These are phyloP conservation scores for Mycena floridula DNA, from an alignment of 768 basidiomycete genomes.

Conservation along the genomic window DNA sequence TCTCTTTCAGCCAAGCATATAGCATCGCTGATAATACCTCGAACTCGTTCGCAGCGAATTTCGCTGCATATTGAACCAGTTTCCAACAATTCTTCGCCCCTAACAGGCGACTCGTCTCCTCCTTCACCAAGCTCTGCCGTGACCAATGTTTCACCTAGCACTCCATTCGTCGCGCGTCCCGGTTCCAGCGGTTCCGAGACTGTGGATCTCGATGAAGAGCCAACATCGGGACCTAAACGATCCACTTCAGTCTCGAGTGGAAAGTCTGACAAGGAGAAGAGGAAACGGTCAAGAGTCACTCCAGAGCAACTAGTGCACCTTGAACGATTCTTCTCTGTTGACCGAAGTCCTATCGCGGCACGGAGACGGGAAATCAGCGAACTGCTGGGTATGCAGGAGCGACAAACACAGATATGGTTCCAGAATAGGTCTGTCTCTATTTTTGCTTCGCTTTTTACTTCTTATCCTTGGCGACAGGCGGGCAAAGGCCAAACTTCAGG, in stretches of 20 bases:
- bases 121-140: slow-evolving; percentile 22
- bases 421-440: slow-evolving; percentile 58
- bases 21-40: slow-evolving; percentile 16
- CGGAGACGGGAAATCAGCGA: slow-evolving; percentile 70
- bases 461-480: slow-evolving; percentile 38
- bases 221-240: slow-evolving; percentile 29
- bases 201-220: slow-evolving; percentile 24
- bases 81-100: background rate
- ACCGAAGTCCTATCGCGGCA: slow-evolving; percentile 67
- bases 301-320: slow-evolving; percentile 75
- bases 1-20: slow-evolving; percentile 20
- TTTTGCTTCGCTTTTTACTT: slow-evolving; percentile 1
- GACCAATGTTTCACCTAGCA: slow-evolving; percentile 23
- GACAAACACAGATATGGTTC: slow-evolving; percentile 89
- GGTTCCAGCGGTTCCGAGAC: slow-evolving; percentile 17
- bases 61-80: slow-evolving; percentile 17
- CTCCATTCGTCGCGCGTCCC: slow-evolving; percentile 14
- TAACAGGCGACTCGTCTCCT: slow-evolving; percentile 7
- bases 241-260: slow-evolving; percentile 22
- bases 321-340: slow-evolving; percentile 61
- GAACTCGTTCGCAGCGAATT: slow-evolving; percentile 14
- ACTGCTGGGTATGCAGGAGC: slow-evolving; percentile 74
- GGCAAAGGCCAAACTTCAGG: slow-evolving; percentile 74
- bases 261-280: slow-evolving; percentile 45
- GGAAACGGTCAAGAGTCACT: slow-evolving; percentile 74